A percentile compares a stretch with the other conserved stretches of the same genome.
phyloP scores from a whole-genome alignment of 2,329 filamentous ascomycete species.

The Colletotrichum incanum region DNA sequence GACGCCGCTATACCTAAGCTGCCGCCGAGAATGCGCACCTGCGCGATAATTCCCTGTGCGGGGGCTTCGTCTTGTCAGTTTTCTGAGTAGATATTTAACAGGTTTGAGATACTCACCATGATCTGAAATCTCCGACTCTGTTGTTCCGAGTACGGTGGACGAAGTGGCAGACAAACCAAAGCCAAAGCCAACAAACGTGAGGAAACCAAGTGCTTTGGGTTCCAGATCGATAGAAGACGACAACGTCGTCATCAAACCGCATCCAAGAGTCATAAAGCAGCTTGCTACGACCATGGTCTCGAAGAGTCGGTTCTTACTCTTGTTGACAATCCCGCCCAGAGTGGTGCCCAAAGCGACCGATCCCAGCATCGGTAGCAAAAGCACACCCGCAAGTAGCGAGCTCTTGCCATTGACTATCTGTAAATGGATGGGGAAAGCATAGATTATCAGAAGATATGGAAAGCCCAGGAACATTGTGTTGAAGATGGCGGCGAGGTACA shows the following conservation, averaged over 20 bases:
- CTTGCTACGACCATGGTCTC: constrained; percentile 62
- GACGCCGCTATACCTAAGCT: constrained; percentile 70
- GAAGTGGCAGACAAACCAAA: constrained; percentile 65
- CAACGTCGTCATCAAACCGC: constrained; percentile 61
- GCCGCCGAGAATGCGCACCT: constrained; percentile 67
- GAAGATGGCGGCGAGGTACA: constrained; percentile 60
- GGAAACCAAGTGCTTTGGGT: constrained; percentile 63
- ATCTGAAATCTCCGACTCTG: constrained; percentile 61
- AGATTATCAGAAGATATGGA: constrained; percentile 65
- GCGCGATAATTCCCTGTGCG: constrained; percentile 68
- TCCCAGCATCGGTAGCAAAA: constrained; percentile 70
- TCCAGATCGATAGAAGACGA: constrained; percentile 53
- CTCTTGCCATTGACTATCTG: constrained; percentile 66
- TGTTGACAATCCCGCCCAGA: constrained; percentile 60
- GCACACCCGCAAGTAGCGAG: constrained; percentile 63
- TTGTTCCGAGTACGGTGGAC: constrained; percentile 62
- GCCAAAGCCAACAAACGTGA: constrained; percentile 67
- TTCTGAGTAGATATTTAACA: background rate
- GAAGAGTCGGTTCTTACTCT: constrained; percentile 57
- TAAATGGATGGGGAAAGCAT: constrained; percentile 64
- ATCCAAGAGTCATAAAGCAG: constrained; percentile 62
- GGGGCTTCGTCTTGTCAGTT: constrained; percentile 55
- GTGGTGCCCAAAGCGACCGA: constrained; percentile 62
- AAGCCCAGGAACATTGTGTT: constrained; percentile 67
- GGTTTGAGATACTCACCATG: constrained; percentile 57